These are phyloP conservation scores for Cladophialophora immunda DNA, from an alignment of 2,329 filamentous ascomycete species.

Conservation along the genomic window DNA sequence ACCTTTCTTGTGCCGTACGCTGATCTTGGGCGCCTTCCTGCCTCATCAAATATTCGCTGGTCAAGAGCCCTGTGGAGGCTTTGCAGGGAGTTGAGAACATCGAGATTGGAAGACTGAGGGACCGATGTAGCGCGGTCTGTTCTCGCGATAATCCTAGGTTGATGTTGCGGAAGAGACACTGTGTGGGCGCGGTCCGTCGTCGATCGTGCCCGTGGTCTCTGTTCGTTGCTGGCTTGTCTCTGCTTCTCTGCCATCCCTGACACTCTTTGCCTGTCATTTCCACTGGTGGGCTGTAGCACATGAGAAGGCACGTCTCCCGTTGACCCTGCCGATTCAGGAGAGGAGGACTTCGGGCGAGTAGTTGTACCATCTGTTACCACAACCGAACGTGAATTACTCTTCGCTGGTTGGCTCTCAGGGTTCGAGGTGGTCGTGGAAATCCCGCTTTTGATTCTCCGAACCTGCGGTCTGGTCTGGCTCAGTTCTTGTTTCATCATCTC, in stretches of 20 bases:
- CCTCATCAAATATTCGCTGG: slow-evolving; percentile 23
- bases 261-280: slow-evolving; percentile 23
- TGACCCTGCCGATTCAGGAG: slow-evolving; percentile 43
- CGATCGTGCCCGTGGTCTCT: slow-evolving; percentile 13
- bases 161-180: slow-evolving; percentile 16
- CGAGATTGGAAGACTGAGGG: slow-evolving; percentile 22
- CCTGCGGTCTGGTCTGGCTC: slow-evolving; percentile 8
- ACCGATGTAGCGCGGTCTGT: slow-evolving; percentile 22
- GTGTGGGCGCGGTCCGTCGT: slow-evolving; percentile 1
- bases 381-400: slow-evolving; percentile 6
- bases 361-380: slow-evolving; percentile 17
- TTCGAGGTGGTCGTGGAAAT: background rate
- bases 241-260: slow-evolving; percentile 10
- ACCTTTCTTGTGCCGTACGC: slow-evolving; percentile 27
- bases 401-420: slow-evolving; percentile 4
- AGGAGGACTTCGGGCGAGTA: slow-evolving; percentile 24
- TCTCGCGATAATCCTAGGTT: slow-evolving; percentile 30
- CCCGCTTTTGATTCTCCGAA: slow-evolving; percentile 17
- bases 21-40: slow-evolving; percentile 23
- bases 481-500: slow-evolving; percentile 23
- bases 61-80: slow-evolving; percentile 29
- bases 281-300: slow-evolving; percentile 24
- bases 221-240: background rate
- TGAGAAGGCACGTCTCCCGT: slow-evolving; percentile 52
- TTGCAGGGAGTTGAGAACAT: slow-evolving; percentile 27